Evolutionary conservation across 2,329 filamentous ascomycete species (phyloP).

Genomic region (Fusarium falciforme): DNA sequence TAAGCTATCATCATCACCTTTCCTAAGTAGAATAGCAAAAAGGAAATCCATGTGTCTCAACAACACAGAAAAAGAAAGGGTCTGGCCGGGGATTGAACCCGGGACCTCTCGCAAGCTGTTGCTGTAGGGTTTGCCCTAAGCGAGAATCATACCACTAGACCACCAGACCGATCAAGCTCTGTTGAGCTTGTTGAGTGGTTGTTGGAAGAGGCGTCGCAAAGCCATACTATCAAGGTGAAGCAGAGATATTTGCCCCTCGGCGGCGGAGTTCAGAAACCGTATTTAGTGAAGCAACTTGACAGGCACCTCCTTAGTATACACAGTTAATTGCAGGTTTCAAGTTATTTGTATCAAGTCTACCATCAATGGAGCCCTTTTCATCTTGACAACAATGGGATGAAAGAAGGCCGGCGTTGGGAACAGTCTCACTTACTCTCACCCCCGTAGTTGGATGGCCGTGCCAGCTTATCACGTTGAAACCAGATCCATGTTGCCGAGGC

Average conservation of each 20-base stretch:
- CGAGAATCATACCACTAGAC: conserved; percentile 1
- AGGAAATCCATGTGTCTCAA: not conserved
- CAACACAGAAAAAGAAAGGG: conserved; percentile 38
- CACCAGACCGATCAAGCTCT: not conserved
- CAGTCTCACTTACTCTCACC: not conserved
- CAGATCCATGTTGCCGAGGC: not conserved
- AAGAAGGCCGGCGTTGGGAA: not conserved
- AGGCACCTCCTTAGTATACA: not conserved
- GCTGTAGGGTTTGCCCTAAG: not conserved
- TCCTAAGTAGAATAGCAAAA: not conserved
- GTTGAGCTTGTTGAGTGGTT: not conserved
- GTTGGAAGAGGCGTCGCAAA: not conserved
- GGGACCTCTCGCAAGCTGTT: conserved; percentile 56
- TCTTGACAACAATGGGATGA: not conserved
- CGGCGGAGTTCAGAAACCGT: not conserved
- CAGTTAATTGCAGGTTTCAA: not conserved
- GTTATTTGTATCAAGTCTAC: not conserved
- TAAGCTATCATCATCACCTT: not conserved
- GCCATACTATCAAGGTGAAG: not conserved
- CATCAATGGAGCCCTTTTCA: not conserved
- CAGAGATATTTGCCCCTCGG: not conserved
- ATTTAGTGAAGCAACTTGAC: not conserved
- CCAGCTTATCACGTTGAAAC: not conserved
- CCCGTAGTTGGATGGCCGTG: not conserved
- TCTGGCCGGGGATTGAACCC: conserved; percentile 61